Percentiles rank a stretch among this genome's conserved stretches.
Evolutionary conservation across 2,329 filamentous ascomycete species (phyloP).

Genomic region (Pseudomassariella vexata): DNA sequence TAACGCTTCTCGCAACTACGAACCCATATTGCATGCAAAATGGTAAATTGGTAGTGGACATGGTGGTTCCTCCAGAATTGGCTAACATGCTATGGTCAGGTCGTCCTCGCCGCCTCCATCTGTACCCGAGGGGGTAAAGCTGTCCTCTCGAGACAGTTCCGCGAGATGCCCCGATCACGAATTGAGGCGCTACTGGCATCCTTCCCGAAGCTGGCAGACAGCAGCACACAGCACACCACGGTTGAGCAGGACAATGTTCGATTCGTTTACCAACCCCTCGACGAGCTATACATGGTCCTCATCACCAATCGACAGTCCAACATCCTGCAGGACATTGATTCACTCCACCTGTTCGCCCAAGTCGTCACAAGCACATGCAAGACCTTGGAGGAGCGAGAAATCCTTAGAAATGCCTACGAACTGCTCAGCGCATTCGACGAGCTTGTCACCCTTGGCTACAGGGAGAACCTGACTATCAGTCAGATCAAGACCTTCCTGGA

Average conservation of each 20-base stretch:
- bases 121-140: constrained; percentile 98
- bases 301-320: constrained; percentile 99
- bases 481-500: constrained; percentile 99
- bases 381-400: constrained; percentile 91
- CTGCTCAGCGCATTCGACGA: constrained; percentile 95
- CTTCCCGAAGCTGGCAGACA: constrained; percentile 95
- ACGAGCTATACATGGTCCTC: constrained; percentile 99
- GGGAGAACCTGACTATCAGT: constrained; percentile 91
- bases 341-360: constrained; percentile 94
- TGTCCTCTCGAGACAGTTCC: constrained; percentile 94
- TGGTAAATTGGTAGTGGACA: too few relatives aligned
- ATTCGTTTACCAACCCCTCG: constrained; percentile 97
- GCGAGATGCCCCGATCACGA: constrained; percentile 93
- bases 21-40: too few relatives aligned
- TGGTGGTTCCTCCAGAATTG: too few relatives aligned
- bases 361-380: constrained; percentile 96
- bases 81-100: constrained; percentile 46
- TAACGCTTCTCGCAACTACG: too few relatives aligned
- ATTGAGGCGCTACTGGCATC: constrained; percentile 95
- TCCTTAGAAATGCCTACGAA: constrained; percentile 90
- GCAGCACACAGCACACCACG: constrained; percentile 93
- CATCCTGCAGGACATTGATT: constrained; percentile 98
- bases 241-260: constrained; percentile 99
- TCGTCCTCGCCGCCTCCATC: constrained; percentile 97
- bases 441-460: constrained; percentile 88